These are phyloP conservation scores for Nitzschia sp. DNA, from an alignment of 108 stramenopile genomes.

Conservation along the genomic window DNA sequence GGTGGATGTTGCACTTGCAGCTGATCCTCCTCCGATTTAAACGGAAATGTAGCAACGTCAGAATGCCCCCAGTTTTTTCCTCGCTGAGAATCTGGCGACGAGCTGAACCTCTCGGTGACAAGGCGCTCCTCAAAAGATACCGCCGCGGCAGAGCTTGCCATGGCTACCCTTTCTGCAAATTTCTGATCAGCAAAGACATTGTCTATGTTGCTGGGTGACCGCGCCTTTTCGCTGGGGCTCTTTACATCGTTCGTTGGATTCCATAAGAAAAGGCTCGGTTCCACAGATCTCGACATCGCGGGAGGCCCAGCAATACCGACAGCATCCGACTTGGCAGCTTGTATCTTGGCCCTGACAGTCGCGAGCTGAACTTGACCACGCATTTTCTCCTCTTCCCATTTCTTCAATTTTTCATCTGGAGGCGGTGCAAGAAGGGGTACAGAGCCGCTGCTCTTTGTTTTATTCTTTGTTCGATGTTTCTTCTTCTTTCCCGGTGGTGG, in stretches of 20 bases:
- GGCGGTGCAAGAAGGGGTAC: slow-evolving; percentile 55
- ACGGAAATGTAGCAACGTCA: too few relatives aligned
- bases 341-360: slow-evolving; percentile 8
- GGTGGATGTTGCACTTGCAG: too few relatives aligned
- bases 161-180: slow-evolving; percentile 70
- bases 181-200: slow-evolving; percentile 23
- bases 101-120: slow-evolving; percentile 4
- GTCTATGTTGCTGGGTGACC: slow-evolving; percentile 13
- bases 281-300: too few relatives aligned
- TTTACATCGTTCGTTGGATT: slow-evolving; percentile 3
- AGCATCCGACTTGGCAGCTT: not conserved
- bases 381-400: slow-evolving; percentile 54
- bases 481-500: slow-evolving; percentile 26
- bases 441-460: not conserved
- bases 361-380: slow-evolving; percentile 14
- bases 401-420: slow-evolving; percentile 59
- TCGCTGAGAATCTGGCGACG: not conserved
- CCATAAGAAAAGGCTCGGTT: not conserved
- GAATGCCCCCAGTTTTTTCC: not conserved
- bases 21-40: too few relatives aligned
- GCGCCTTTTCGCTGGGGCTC: not conserved
- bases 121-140: slow-evolving; percentile 50
- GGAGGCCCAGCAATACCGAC: not conserved
- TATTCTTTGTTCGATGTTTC: slow-evolving; percentile 19
- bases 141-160: slow-evolving; percentile 70